Evolutionary conservation across 129 eudicot genomes (phyloP).

Genomic region (Pittosporum tobira): DNA sequence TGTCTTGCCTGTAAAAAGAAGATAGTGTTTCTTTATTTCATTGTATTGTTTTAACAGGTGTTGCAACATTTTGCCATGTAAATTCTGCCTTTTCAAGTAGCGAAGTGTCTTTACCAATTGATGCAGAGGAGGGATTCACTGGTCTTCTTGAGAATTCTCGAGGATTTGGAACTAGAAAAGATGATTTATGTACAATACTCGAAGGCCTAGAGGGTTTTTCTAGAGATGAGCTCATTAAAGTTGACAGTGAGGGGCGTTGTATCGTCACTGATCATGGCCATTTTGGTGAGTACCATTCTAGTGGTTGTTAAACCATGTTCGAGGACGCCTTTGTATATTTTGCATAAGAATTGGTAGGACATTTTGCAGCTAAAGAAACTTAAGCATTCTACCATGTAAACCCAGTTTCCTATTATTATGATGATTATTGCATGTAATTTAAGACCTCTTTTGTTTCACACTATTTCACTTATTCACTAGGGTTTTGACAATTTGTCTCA

Average conservation of each 20-base stretch:
- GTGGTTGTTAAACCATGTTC: constrained; percentile 9
- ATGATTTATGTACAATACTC: constrained; percentile 22
- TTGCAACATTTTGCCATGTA: constrained; percentile 95
- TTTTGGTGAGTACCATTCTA: constrained; percentile 57
- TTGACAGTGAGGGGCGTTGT: constrained; percentile 97
- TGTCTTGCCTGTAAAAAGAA: not conserved
- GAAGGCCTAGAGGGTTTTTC: constrained; percentile 71
- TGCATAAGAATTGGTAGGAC: not conserved
- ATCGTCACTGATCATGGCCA: constrained; percentile 89
- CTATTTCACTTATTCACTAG: not conserved
- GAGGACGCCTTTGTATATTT: not conserved
- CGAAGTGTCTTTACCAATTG: constrained; percentile 85
- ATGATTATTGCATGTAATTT: not conserved
- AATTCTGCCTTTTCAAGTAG: constrained; percentile 66
- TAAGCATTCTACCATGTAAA: not conserved
- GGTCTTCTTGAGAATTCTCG: constrained; percentile 56
- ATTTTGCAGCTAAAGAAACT: not conserved
- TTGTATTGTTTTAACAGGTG: constrained; percentile 42
- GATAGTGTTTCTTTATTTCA: constrained; percentile 1
- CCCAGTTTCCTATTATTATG: not conserved
- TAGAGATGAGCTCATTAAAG: constrained; percentile 56
- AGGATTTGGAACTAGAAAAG: constrained; percentile 32
- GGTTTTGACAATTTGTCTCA: not conserved
- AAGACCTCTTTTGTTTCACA: not conserved
- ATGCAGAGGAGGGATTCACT: constrained; percentile 95